Base-by-base conservation (phyloP, 2,329 filamentous ascomycete genomes). In the Hirsutella minnesotensis region DNA sequence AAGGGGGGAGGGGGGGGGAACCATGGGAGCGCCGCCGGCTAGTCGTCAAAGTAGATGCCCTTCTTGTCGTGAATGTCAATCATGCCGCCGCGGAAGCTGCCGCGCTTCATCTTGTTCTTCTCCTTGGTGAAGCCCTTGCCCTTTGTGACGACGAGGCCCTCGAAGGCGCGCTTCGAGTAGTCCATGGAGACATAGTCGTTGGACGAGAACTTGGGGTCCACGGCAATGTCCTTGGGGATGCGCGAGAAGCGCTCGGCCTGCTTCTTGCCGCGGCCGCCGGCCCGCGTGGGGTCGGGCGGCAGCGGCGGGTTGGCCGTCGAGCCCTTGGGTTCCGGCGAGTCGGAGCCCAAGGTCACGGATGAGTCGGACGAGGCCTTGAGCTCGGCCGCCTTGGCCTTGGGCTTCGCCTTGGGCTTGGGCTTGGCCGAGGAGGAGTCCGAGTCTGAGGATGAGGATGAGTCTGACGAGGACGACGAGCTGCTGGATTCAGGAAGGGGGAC, bases 111-210 rank as follows among this genome's bases (percentile, higher is more conserved):
- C 74, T 98, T 98, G 68, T 98, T 98, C 80, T 98, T 98, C 71
- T 96, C 92, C 72, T 98, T 98, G 46, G 90, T 96, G 67, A 98
- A 98, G 4, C 87, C 88, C 69, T 95, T 96, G 56, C 92, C 92
- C 61, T 83, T 86, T 27, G 90, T 96, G 33, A 95, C 77, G 39
- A 88, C 86, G 49, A 98, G 68, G 59, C 95, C 89, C 52, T 87
- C 77, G 58, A 89, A 86, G 9, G 94, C 94, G 53, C 80, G 80
- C 54, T 92, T 83, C 20, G 89, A 90, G 65, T 96, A 98, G 49
- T 84, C 81, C 60, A 95, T 87, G 19, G 80, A 72, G 10, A 86
- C 72, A 60, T 90, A 96, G 13, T 76, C 77, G 64, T 96, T 95
- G 53, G 82, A 88, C 3, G 78, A 59, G 53, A 88, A 81, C 54